These are phyloP conservation scores for Casuarina glauca DNA, from an alignment of 306 rosid genomes.

Conservation along the genomic window DNA sequence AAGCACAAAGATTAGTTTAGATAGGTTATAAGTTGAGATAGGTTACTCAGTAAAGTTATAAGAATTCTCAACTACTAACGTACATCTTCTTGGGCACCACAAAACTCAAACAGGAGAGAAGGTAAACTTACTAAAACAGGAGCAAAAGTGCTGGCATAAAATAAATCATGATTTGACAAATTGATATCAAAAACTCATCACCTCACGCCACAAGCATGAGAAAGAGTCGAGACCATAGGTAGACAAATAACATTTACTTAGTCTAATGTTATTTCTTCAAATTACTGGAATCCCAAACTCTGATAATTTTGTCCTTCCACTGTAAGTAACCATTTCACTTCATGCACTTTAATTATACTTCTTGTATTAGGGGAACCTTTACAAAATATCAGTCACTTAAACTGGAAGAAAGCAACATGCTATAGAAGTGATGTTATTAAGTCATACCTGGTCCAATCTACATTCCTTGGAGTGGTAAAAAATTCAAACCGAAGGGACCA, in stretches of 20 bases:
- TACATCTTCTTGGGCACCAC: not conserved
- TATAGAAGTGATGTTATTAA: constrained; percentile 4
- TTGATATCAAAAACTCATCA: not conserved
- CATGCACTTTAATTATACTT: not conserved
- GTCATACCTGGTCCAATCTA: constrained; percentile 81
- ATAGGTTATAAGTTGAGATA: no score
- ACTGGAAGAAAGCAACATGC: not conserved
- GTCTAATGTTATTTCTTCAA: not conserved
- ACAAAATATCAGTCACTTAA: not conserved
- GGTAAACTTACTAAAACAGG: not conserved
- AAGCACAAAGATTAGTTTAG: constrained; percentile 3
- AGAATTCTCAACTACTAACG: not conserved
- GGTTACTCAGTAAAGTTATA: not conserved
- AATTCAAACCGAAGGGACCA: constrained; percentile 99
- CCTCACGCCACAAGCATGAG: not conserved
- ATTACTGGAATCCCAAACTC: not conserved
- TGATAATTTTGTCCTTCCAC: not conserved
- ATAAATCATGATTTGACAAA: not conserved
- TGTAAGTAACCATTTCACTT: not conserved
- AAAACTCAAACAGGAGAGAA: not conserved
- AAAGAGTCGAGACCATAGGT: not conserved
- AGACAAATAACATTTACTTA: not conserved
- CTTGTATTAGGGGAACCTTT: not conserved
- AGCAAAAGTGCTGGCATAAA: not conserved
- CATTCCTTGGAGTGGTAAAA: constrained; percentile 81